Conservation (phyloP, 306 rosid species). For the Dryas drummondii region DNA sequence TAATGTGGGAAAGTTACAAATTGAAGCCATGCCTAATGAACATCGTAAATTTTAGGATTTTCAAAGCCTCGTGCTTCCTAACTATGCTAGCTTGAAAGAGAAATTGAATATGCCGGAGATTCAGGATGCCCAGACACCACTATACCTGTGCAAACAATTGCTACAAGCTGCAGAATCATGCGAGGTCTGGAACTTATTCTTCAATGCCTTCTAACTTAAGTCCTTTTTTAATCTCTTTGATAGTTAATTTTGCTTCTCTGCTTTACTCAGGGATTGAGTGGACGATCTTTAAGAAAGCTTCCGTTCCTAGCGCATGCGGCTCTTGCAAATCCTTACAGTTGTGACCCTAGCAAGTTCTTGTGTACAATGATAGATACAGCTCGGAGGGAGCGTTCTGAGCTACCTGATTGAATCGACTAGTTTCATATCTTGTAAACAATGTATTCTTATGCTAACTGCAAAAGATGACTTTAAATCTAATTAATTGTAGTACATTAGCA, state of each 20-base stretch:
- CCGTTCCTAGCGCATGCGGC: slow-evolving; percentile 88
- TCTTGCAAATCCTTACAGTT: slow-evolving; percentile 59
- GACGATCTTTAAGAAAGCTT: slow-evolving; percentile 89
- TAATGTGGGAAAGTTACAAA: slow-evolving; percentile 19
- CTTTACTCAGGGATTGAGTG: slow-evolving; percentile 75
- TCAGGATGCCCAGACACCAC: slow-evolving; percentile 38
- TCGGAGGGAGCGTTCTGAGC: slow-evolving; percentile 75
- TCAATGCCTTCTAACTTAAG: slow-evolving; percentile 7
- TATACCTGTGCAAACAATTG: slow-evolving; percentile 53
- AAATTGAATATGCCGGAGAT: slow-evolving; percentile 42
- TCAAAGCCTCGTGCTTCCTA: slow-evolving; percentile 48
- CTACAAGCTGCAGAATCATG: slow-evolving; percentile 86
- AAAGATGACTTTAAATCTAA: neutral
- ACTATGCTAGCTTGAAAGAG: slow-evolving; percentile 61
- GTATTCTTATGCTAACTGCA: neutral
- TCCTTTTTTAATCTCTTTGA: neutral
- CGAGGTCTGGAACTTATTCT: slow-evolving; percentile 53
- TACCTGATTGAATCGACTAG: slow-evolving; percentile 59
- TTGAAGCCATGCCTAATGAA: slow-evolving; percentile 27
- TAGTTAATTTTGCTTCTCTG: neutral
- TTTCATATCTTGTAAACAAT: slow-evolving; percentile 15
- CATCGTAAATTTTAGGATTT: slow-evolving; percentile 48
- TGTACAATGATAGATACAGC: slow-evolving; percentile 76
- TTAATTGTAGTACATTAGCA: neutral
- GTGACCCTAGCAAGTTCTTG: slow-evolving; percentile 70